Percentiles rank a stretch among this genome's conserved stretches.
These are phyloP conservation scores for Naegleria lovaniensis DNA, from an alignment of 208 protist genomes.

Conservation along the genomic window DNA sequence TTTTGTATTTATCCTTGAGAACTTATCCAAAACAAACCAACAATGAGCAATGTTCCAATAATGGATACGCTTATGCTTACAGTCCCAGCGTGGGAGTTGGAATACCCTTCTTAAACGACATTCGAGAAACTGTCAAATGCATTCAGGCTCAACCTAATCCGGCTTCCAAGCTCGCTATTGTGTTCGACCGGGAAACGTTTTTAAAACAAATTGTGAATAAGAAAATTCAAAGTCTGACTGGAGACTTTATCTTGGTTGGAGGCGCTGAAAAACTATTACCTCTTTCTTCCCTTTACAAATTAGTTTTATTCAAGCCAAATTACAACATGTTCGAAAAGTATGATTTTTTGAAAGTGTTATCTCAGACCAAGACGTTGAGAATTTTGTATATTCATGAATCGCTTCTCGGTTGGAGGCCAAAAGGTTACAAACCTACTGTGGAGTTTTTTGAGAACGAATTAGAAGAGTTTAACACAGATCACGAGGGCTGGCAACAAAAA, in stretches of 20 bases:
- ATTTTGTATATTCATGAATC: background rate
- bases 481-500: background rate
- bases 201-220: background rate
- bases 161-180: background rate
- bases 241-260: background rate
- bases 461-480: background rate
- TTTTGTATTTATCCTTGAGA: background rate
- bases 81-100: background rate
- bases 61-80: background rate
- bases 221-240: background rate
- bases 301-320: background rate
- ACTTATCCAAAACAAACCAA: background rate
- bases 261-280: background rate
- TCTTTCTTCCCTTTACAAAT: background rate
- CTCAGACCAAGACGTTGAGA: background rate
- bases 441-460: background rate
- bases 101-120: background rate
- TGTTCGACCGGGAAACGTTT: background rate
- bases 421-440: background rate
- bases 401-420: background rate
- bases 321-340: background rate
- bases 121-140: background rate
- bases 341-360: background rate
- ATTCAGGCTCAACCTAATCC: background rate
- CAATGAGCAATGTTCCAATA: background rate